Percentiles rank a stretch among this genome's conserved stretches.
phyloP scores from a whole-genome alignment of 306 rosid species.

The Rosa multiflora region DNA sequence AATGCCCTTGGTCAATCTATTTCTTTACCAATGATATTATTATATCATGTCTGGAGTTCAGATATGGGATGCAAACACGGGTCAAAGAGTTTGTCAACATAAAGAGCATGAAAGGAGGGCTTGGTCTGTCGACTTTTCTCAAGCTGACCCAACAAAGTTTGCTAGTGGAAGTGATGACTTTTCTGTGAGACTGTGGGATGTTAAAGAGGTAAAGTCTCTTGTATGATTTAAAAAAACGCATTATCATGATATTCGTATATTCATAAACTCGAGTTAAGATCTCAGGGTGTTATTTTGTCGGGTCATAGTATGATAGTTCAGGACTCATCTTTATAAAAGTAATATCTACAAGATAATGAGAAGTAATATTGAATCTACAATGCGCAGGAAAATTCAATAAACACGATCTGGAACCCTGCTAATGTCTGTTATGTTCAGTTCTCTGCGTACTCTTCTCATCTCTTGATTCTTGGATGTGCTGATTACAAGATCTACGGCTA shows the following conservation, averaged over 20 bases:
- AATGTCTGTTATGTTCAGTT: conserved; percentile 84
- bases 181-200: conserved; percentile 66
- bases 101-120: conserved; percentile 67
- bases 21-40: not conserved
- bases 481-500: conserved; percentile 67
- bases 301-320: not conserved
- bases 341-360: not conserved
- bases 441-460: conserved; percentile 59
- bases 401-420: conserved; percentile 60
- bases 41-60: conserved; percentile 34
- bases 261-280: not conserved
- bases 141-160: conserved; percentile 57
- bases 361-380: not conserved
- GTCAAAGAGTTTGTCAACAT: conserved; percentile 49
- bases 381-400: conserved; percentile 53
- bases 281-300: not conserved
- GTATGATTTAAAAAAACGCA: not conserved
- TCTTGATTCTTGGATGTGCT: conserved; percentile 67
- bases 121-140: conserved; percentile 81
- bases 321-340: not conserved
- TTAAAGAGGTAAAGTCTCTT: conserved; percentile 49
- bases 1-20: not conserved
- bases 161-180: conserved; percentile 86
- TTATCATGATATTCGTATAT: not conserved
- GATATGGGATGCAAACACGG: conserved; percentile 77